Percentiles rank a stretch among this genome's conserved stretches.
Conservation (phyloP, 352 stramenopile species). For the Phytophthora podocarpi region DNA sequence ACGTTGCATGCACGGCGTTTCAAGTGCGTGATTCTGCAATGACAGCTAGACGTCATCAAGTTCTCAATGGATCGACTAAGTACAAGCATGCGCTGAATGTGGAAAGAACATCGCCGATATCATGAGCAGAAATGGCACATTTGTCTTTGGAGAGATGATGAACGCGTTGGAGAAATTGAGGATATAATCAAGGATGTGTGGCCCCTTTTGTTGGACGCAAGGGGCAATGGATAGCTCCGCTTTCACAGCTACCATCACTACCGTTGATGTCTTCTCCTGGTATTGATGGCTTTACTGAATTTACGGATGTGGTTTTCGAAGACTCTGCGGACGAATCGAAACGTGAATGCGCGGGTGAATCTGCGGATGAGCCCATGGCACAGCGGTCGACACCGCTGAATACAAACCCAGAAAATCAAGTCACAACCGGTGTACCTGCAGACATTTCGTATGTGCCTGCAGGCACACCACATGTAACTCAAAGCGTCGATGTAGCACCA, state of each 20-base stretch:
- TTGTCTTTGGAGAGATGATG: conserved; percentile 8
- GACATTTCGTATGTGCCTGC: too few species aligned
- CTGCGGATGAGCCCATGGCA: too few species aligned
- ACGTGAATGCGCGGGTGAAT: too few species aligned
- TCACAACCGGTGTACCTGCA: too few species aligned
- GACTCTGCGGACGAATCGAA: background rate
- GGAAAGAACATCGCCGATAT: conserved; percentile 8
- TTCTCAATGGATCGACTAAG: conserved; percentile 7
- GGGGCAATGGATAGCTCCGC: background rate
- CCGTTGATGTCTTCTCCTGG: background rate
- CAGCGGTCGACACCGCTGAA: too few species aligned
- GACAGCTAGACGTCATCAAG: background rate
- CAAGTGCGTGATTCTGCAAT: conserved; percentile 1
- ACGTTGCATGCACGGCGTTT: conserved; percentile 1
- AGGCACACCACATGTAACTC: too few species aligned
- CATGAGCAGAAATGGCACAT: conserved; percentile 9
- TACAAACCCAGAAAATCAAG: too few species aligned
- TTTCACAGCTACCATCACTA: background rate
- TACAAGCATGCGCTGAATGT: conserved; percentile 2
- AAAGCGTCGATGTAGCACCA: too few species aligned
- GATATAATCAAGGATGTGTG: conserved; percentile 8
- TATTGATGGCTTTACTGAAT: too few species aligned
- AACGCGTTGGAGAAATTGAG: conserved; percentile 4
- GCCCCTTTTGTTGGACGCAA: conserved; percentile 10
- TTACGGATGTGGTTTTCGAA: too few species aligned